Conservation (phyloP, 192 early-diverging fungal species). For the Coemansia sp. region DNA sequence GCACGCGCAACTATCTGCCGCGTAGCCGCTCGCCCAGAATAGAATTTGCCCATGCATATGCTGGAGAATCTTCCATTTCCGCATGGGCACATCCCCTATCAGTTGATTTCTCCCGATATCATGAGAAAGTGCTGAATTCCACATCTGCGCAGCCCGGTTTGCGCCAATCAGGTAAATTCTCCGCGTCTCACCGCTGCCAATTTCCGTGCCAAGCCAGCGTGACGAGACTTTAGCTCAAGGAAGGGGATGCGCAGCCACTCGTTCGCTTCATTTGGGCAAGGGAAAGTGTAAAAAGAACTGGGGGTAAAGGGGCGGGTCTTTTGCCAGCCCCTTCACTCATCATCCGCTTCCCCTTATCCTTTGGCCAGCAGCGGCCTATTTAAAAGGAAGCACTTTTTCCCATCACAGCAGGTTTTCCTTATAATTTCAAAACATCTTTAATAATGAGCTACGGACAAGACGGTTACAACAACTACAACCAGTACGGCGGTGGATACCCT, state of each 20-base stretch:
- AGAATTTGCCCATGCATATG: not conserved
- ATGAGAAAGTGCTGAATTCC: not conserved
- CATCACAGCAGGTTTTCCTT: conserved; percentile 3
- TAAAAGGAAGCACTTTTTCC: not conserved
- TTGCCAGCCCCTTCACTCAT: conserved; percentile 1
- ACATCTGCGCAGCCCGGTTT: not conserved
- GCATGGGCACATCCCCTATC: not conserved
- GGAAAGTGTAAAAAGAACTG: not conserved
- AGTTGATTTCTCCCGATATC: conserved; percentile 1
- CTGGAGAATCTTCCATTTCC: conserved; percentile 8
- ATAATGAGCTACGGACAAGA: conserved; percentile 6
- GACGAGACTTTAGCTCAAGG: not conserved
- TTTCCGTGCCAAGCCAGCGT: conserved; percentile 15
- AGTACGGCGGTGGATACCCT: conserved; percentile 13
- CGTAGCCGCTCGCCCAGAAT: conserved; percentile 28
- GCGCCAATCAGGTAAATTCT: not conserved
- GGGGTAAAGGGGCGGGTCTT: not conserved
- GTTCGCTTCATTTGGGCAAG: conserved; percentile 2
- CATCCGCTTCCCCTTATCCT: not conserved
- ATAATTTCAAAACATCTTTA: conserved; percentile 1
- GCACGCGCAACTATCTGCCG: conserved; percentile 45
- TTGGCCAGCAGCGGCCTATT: too few species aligned
- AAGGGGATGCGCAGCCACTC: not conserved
- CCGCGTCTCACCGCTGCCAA: not conserved
- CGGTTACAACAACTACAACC: conserved; percentile 15